Conservation (phyloP, 148 eudicot species). For the Rhododendron williamsianum region DNA sequence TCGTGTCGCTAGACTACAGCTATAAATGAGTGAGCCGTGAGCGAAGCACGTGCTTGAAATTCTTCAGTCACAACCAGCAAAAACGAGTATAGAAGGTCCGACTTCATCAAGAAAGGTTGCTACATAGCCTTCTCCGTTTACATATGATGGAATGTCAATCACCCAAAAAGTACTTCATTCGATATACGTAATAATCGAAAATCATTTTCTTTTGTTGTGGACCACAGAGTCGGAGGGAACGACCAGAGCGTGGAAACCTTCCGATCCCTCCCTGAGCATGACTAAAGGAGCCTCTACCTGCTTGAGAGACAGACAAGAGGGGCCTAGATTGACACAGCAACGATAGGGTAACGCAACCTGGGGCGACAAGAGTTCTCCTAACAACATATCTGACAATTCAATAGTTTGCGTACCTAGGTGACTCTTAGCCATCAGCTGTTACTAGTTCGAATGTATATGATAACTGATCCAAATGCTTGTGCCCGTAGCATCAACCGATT, state of each 20-base stretch:
- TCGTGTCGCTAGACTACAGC: not conserved
- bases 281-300: not conserved
- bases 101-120: not conserved
- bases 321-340: not conserved
- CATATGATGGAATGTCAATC: not conserved
- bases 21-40: not conserved
- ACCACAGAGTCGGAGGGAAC: not conserved
- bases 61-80: not conserved
- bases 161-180: not conserved
- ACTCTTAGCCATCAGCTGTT: not conserved
- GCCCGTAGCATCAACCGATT: not conserved
- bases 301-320: not conserved
- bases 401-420: not conserved
- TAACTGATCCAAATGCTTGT: not conserved
- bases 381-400: not conserved
- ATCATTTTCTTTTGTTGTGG: not conserved
- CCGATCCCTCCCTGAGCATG: not conserved
- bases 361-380: not conserved
- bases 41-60: not conserved
- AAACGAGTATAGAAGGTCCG: not conserved
- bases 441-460: not conserved
- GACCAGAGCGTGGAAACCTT: not conserved
- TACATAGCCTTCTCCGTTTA: not conserved
- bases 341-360: not conserved
- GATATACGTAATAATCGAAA: not conserved